Evolutionary conservation across 306 rosid species (phyloP), one percentile per base, ranked within the genome.

Genomic region (Castanea crenata): DNA sequence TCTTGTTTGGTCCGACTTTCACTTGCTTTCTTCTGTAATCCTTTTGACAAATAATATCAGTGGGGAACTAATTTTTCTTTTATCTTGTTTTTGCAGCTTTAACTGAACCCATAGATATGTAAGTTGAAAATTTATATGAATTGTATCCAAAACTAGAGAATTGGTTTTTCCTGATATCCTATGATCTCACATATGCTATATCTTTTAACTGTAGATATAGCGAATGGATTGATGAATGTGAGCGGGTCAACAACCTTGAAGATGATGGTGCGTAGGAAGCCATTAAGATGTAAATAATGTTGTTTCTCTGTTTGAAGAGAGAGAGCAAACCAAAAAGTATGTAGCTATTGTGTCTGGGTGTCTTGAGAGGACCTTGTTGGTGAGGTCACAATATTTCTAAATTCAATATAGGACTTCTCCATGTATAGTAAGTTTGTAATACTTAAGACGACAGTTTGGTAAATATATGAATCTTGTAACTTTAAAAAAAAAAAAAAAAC

Each of bases 181-280:
- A 75, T 74, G 10, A 12, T 2, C 13, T 14, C 35, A 0, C 29
- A 51, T 51, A 0, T 35, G 35, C 58, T 6, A 9, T 6, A 20
- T 76, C 34, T 9, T 74, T 76, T 46, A 4, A 46, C 18, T 78
- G 41, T 86, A 90, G 90, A 90, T 90, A 90, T 72, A 87, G 87
- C 0, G 91, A 90, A 79, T 90, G 93, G 93, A 87, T 90, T 29
- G 93, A 89, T 4, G 91, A 90, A 79, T 90, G 93, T 16, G 93
- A 90, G 78, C 86, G 87, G 51, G 91, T 87, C 51, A 90, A 90
- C 88, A 84, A 69, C 56, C 74, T 62, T 59, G 93, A 90, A 68
- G 93, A 89, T 32, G 89, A 85, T 69, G 90, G 81, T 75, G 82
- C 85, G 3, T 87, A 83, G 77, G 74, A 57, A 49, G 49, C 18